Evolutionary conservation across 768 basidiomycete genomes (phyloP).

Genomic region (Russula sp.): DNA sequence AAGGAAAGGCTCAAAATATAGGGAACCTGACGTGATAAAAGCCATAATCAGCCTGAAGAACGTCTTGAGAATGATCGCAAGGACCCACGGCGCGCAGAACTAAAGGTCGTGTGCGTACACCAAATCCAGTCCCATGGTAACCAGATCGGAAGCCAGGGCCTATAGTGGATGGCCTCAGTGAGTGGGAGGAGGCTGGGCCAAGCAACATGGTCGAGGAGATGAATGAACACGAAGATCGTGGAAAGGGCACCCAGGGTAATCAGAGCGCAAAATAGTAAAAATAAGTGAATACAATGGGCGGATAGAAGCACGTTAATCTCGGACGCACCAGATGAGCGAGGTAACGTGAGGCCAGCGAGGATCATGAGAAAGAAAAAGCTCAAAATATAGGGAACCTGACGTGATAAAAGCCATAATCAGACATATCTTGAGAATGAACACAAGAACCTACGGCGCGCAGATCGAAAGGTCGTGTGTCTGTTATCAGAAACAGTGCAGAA

Average conservation of each 20-base stretch:
- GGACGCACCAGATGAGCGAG: constrained; percentile 77
- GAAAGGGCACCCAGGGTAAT: too few relatives aligned
- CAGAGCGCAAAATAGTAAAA: too few relatives aligned
- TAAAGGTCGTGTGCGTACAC: too few relatives aligned
- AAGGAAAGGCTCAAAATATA: constrained; percentile 74
- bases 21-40: constrained; percentile 61
- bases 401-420: constrained; percentile 4
- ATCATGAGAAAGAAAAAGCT: constrained; percentile 87
- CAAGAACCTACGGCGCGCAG: constrained; percentile 71
- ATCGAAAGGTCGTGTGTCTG: constrained; percentile 76
- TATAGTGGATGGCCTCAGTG: constrained; percentile 41
- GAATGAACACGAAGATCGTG: too few relatives aligned
- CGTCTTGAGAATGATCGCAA: constrained; percentile 4
- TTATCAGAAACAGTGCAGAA: constrained; percentile 64
- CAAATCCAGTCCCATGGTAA: too few relatives aligned
- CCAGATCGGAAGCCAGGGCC: too few relatives aligned
- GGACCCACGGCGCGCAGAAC: constrained; percentile 73
- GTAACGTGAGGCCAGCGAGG: constrained; percentile 78
- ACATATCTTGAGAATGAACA: constrained; percentile 5
- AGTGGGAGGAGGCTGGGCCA: too few relatives aligned
- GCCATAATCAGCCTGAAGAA: constrained; percentile 11
- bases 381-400: constrained; percentile 78
- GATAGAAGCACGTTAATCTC: neutral
- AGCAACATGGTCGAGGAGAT: too few relatives aligned
- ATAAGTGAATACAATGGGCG: too few relatives aligned